Evolutionary conservation across 768 basidiomycete species (phyloP).

Genomic region (Daedaleopsis nitida): DNA sequence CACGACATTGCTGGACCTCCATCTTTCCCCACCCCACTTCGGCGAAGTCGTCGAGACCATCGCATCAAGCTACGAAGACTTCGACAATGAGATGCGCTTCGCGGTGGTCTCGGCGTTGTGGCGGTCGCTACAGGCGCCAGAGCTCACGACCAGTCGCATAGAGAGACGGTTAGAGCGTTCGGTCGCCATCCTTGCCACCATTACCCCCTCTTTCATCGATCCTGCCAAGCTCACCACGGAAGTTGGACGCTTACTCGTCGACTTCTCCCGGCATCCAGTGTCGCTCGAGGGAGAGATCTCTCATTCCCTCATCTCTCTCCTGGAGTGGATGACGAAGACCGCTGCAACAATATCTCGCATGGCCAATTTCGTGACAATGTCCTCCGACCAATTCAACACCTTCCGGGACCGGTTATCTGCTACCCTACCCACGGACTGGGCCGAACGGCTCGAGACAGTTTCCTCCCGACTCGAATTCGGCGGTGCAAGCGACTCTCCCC

Average conservation of each 20-base stretch:
- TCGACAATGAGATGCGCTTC: conserved; percentile 35
- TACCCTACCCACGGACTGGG: conserved; percentile 30
- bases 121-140: conserved; percentile 26
- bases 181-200: conserved; percentile 9
- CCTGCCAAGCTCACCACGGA: conserved; percentile 7
- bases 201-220: conserved; percentile 15
- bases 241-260: conserved; percentile 7
- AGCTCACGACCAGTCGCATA: conserved; percentile 5
- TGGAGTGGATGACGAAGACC: conserved; percentile 52
- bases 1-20: conserved; percentile 47
- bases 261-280: conserved; percentile 1
- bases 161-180: conserved; percentile 9
- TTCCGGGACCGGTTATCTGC: conserved; percentile 46
- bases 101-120: conserved; percentile 35
- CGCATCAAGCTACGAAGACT: conserved; percentile 24
- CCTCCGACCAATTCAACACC: conserved; percentile 41
- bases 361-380: conserved; percentile 45
- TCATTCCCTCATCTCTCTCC: conserved; percentile 41
- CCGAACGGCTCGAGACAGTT: conserved; percentile 34
- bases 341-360: conserved; percentile 32
- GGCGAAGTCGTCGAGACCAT: conserved; percentile 42
- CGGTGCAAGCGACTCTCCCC: conserved; percentile 17
- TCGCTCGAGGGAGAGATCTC: conserved; percentile 40
- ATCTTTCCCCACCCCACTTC: conserved; percentile 47
- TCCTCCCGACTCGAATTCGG: conserved; percentile 30